phyloP scores from a whole-genome alignment of 805 yeast genomes.

The Starmerella sp. region DNA sequence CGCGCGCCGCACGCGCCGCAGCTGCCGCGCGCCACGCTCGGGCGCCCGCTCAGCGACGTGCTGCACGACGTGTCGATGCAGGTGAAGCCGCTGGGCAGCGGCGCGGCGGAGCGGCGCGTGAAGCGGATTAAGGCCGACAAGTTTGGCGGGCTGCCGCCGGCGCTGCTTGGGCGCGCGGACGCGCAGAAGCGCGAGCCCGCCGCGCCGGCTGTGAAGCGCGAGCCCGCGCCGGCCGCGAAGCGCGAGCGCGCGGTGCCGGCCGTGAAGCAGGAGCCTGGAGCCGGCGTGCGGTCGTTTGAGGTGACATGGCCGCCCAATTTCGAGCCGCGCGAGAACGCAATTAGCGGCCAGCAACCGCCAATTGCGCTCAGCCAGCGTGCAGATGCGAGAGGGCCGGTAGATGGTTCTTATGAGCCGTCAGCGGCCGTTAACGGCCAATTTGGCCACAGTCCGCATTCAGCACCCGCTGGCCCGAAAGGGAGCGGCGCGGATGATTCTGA shows the following conservation, averaged over 20 bases:
- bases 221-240: background rate
- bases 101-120: background rate
- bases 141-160: constrained; percentile 2
- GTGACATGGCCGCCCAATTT: too few relatives aligned
- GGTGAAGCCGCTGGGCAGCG: constrained; percentile 3
- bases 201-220: background rate
- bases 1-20: background rate
- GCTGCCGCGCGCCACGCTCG: background rate
- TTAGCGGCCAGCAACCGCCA: too few relatives aligned
- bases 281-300: too few relatives aligned
- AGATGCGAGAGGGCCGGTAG: too few relatives aligned
- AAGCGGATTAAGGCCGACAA: background rate
- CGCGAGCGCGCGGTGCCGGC: too few relatives aligned
- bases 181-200: background rate
- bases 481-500: background rate
- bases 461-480: background rate
- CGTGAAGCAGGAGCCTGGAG: too few relatives aligned
- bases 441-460: background rate
- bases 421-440: too few relatives aligned
- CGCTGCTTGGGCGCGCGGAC: background rate
- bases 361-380: too few relatives aligned
- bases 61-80: constrained; percentile 1
- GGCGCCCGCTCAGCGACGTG: constrained; percentile 3
- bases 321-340: too few relatives aligned
- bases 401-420: too few relatives aligned